Conservation (phyloP, 202 grass and related monocot species). For the Tripidium arundinaceum region DNA sequence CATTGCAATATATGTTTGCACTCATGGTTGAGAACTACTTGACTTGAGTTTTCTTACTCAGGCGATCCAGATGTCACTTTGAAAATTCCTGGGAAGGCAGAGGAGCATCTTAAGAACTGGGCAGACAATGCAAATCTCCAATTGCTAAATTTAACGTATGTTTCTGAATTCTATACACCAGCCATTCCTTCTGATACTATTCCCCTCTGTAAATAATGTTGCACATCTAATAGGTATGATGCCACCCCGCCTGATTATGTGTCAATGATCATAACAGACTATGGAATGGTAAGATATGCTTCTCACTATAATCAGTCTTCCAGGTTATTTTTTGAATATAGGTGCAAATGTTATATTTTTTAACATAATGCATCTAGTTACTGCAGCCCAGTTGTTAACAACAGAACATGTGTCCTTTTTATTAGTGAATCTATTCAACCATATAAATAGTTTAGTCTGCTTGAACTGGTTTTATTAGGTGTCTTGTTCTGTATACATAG, state of each 20-base stretch:
- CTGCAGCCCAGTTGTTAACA: neutral
- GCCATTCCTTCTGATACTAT: constrained; percentile 21
- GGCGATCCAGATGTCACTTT: constrained; percentile 85
- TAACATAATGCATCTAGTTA: neutral
- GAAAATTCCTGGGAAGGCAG: constrained; percentile 54
- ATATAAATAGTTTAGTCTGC: neutral
- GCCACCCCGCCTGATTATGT: constrained; percentile 86
- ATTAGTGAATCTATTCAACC: neutral
- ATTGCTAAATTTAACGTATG: constrained; percentile 87
- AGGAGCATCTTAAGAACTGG: constrained; percentile 62
- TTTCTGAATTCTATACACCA: constrained; percentile 15
- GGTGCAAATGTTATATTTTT: neutral
- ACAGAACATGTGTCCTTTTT: neutral
- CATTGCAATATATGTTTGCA: neutral
- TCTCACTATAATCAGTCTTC: neutral
- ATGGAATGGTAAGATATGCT: constrained; percentile 78
- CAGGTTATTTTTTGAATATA: neutral
- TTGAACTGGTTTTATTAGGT: neutral
- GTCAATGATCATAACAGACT: constrained; percentile 92
- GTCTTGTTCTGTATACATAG: neutral
- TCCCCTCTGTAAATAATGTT: constrained; percentile 24
- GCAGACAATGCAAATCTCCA: constrained; percentile 75
- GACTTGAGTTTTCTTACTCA: constrained; percentile 33
- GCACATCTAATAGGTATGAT: constrained; percentile 64
- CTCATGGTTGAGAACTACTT: constrained; percentile 2